Conservation (phyloP, 441 rosid species). For the Cnidoscolus chayamansa region DNA sequence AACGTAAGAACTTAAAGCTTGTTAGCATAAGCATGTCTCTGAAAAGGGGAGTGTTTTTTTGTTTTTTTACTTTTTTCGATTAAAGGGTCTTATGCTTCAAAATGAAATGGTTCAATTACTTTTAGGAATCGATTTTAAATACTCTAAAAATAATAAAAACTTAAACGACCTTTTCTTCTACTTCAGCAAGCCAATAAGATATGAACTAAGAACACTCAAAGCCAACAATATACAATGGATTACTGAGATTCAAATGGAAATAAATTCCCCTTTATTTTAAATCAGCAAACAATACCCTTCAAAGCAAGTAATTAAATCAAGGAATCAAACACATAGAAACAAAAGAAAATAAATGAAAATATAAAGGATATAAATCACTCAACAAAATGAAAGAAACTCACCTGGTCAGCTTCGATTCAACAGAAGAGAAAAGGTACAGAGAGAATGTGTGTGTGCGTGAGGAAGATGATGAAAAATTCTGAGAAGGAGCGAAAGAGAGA, state of each 20-base stretch:
- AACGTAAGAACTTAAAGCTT: not conserved
- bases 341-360: not conserved
- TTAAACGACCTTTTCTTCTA: not conserved
- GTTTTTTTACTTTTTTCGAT: not conserved
- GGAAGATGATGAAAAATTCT: slow-evolving; percentile 1
- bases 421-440: not conserved
- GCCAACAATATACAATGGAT: not conserved
- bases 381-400: not conserved
- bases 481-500: not conserved
- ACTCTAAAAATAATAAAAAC: not conserved
- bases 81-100: not conserved
- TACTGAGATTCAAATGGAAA: slow-evolving; percentile 5
- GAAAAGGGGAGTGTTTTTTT: not conserved
- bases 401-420: slow-evolving; percentile 8
- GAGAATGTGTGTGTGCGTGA: not conserved
- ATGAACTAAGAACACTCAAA: not conserved
- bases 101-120: no score
- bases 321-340: not conserved
- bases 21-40: not conserved
- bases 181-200: not conserved
- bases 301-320: slow-evolving; percentile 4
- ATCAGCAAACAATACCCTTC: not conserved
- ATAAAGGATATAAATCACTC: not conserved
- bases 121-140: not conserved
- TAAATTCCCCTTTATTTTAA: not conserved